Evolutionary conservation across 352 stramenopile genomes (phyloP), one percentile per base, ranked within the genome.

Genomic region (Globisporangium ultimum): DNA sequence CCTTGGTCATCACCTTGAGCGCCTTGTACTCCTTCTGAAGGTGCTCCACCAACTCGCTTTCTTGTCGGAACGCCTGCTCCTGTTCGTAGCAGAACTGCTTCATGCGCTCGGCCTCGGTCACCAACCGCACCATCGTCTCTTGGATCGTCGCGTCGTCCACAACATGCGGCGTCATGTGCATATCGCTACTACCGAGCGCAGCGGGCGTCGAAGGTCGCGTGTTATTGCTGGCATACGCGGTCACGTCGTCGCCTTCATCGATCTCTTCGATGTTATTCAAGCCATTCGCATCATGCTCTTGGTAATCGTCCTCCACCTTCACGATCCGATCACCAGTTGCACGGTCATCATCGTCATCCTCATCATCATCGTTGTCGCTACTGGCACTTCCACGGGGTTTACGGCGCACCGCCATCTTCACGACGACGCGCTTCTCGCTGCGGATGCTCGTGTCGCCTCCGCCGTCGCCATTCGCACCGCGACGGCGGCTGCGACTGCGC

Each of bases 11-110:
- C 0, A 49, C 47, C 45, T 82, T 66, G 41, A 89, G 67, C 18
- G 53, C 55, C 9, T 67, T 72, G 55, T 82, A 61, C 48, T 88
- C 68, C 18, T 58, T 55, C 46, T 84, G 58, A 5, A 80, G 61
- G 28, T 70, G 63, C 8, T 58, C 28, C 2, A 83, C 28, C 4
- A 47, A 60, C 8, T 72, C 63, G 14, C 68, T 66, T 3, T 78
- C 74, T 10, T 48, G 50, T 11, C 53, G 43, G 15, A 83, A 65
- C 38, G 28, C 48, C 20, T 76, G 61, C 45, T 86, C 73, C 36
- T 79, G 67, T 21, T 65, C 68, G 9, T 54, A 32, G 1, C 87
- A 47, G 47, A 59, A 72, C 48, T 73, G 43, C 24, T 71, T 72
- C 61, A 80, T 80, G 57, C 59, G 50, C 20, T 78, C 68, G 12